These are phyloP conservation scores for Plasmodium vinckei DNA, from an alignment of 169 alveolate genomes.

Conservation along the genomic window DNA sequence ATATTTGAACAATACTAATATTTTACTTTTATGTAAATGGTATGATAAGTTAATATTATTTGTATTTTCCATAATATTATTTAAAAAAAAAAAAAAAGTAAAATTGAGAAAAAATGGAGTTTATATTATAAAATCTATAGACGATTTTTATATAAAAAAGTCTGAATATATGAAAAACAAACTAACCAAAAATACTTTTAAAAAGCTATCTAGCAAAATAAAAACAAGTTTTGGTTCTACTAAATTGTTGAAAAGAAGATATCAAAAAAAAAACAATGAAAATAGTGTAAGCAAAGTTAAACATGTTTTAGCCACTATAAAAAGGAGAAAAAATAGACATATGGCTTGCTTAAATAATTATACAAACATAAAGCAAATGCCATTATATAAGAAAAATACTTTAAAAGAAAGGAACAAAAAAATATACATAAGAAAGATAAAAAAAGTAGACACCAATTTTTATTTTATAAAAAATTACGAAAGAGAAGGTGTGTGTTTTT, in stretches of 20 bases:
- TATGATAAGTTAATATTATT: slow-evolving; percentile 25
- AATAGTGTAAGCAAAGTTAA: not conserved
- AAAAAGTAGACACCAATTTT: not conserved
- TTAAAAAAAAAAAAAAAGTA: slow-evolving; percentile 8
- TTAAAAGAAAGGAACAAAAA: slow-evolving; percentile 6
- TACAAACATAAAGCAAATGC: not conserved
- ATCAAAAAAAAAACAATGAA: not conserved
- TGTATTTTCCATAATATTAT: slow-evolving; percentile 12
- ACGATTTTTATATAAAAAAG: slow-evolving; percentile 5
- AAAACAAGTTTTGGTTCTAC: not conserved
- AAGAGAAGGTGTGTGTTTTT: slow-evolving; percentile 1
- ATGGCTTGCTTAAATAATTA: not conserved
- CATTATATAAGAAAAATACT: not conserved
- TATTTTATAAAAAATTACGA: slow-evolving; percentile 7
- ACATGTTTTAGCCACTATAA: not conserved
- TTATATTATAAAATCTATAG: not conserved
- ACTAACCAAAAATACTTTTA: not conserved
- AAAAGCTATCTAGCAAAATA: not conserved
- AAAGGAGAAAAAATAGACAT: not conserved
- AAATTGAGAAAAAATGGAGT: slow-evolving; percentile 6
- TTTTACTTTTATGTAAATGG: slow-evolving; percentile 27
- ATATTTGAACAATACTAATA: slow-evolving; percentile 31
- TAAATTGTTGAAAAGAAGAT: not conserved
- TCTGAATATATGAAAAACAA: not conserved
- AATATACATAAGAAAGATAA: slow-evolving; percentile 21